These are phyloP conservation scores for Dichotomopilus funicola DNA, from an alignment of 2,329 filamentous ascomycete genomes.

Conservation along the genomic window DNA sequence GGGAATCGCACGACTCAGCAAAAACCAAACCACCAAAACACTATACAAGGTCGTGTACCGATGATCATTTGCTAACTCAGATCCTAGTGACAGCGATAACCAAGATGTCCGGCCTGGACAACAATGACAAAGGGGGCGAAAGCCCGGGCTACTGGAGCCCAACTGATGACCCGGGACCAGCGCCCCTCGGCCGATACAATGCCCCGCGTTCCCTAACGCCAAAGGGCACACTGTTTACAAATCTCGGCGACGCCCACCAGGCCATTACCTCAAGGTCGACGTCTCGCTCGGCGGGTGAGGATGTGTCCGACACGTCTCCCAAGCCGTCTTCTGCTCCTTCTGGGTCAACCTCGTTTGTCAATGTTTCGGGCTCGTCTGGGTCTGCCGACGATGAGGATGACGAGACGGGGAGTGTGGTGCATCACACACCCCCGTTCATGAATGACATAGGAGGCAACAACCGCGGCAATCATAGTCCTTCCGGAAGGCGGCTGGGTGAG, in stretches of 20 bases:
- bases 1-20: no score
- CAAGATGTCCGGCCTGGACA: neutral
- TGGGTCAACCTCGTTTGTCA: slow-evolving; percentile 3
- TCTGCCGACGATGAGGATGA: neutral
- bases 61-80: neutral
- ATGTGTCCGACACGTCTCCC: neutral
- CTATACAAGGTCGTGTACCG: no score
- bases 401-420: no score
- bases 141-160: slow-evolving; percentile 14
- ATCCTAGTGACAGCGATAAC: neutral
- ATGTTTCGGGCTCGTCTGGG: slow-evolving; percentile 4
- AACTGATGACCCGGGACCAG: slow-evolving; percentile 16
- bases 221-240: slow-evolving; percentile 32
- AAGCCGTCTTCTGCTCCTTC: slow-evolving; percentile 1
- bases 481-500: no score
- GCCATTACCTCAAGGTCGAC: slow-evolving; percentile 31
- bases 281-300: slow-evolving; percentile 6
- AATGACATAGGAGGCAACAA: no score
- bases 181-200: neutral
- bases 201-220: slow-evolving; percentile 22
- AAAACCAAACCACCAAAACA: no score
- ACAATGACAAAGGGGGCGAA: neutral
- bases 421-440: no score
- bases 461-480: no score
- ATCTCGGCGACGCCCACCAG: slow-evolving; percentile 34